Base-by-base conservation (phyloP, 306 rosid species). In the Datisca glomerata region DNA sequence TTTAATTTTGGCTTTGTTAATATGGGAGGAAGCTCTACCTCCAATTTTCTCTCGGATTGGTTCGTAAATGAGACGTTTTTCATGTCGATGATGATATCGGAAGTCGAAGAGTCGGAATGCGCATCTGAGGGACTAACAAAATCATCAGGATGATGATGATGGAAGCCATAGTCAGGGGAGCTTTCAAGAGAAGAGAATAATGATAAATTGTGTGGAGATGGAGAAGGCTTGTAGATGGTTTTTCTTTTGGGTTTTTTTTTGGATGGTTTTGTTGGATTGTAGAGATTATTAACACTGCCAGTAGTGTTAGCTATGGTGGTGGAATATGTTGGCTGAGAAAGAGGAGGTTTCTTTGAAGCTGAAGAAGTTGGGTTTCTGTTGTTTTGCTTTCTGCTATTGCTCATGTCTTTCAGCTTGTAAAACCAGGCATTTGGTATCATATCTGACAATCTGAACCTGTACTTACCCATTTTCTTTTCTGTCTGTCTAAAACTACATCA, bases 361-460 rank as follows among this genome's bases (percentile, higher is more conserved):
- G 8, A 14, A 4, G 20, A 38, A 17, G 3, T 17, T 5, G 18
- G 17, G 18, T 5, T 38, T 18, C 43, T 15, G 18, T 56, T 74
- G n/a, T 11, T 17, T 5, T 18, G 17, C 19, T 5, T 38, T 18
- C 43, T 15, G 18, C 59, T 74, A 57, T 53, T 78, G 47, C 74
- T 59, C 76, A 85, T 74, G 53, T 80, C 82, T 32, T 35, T 78
- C 24, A 80, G 85, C 65, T 80, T 85, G 85, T 69, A 65, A 42
- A 85, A 81, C 96, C 96, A 85, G 40, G 85, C 73, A 64, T 75
- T 74, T 7, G 96, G 89, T 37, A 85, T 67, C 80, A 85, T 85
- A 57, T 80, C 93, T 18, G 96, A 78, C 34, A 85, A 47, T 28
- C 51, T 85, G 59, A 85, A 80, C 82, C 58, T 74, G 57, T 69